Evolutionary conservation across 441 rosid species (phyloP), one percentile per base, ranked within the genome.

Genomic region (Euphorbia corollata): DNA sequence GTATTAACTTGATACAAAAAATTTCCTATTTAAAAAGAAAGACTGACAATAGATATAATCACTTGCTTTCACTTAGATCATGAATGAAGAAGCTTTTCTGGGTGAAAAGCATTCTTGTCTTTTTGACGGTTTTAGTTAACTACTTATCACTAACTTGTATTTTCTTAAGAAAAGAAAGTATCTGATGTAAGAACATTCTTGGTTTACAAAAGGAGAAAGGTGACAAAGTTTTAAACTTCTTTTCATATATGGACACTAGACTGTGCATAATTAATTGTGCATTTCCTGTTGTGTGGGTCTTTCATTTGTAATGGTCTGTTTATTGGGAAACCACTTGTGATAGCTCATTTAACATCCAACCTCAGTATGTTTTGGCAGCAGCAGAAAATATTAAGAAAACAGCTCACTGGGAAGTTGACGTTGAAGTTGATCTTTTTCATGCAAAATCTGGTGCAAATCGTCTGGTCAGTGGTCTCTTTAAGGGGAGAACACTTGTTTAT

Each of bases 371-470:
- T 60, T 81, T 91, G 89, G 86, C 69, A 71, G 87, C 71, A 60
- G 78, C 83, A 68, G 84, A 85, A 72, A 79, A 81, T 45, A 82
- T 91, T 30, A 86, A 84, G 78, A 74, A 79, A 78, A 79, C 77
- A 22, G 93, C 92, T 65, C 93, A 87, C n/a, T 77, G 92, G 88
- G 99, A 94, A 70, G 94, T 89, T 70, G 86, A 84, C 71, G 97
- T 94, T 61, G 77, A 94, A 80, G 86, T 94, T 81, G 96, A 89
- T 50, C 64, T 81, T 70, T 91, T 94, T 75, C 86, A 86, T 71
- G 79, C 79, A 16, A 82, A 79, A 62, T 67, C 75, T 36, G 96
- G 99, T 45, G 89, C 91, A 38, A 91, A 81, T 76, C 81, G 82
- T 72, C 61, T 94, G 54, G 66, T 45, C 38, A 71, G 91, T 77